Evolutionary conservation across 2,329 filamentous ascomycete species (phyloP), one percentile per base, ranked within the genome.

Genomic region (Cytospora paraplurivora): DNA sequence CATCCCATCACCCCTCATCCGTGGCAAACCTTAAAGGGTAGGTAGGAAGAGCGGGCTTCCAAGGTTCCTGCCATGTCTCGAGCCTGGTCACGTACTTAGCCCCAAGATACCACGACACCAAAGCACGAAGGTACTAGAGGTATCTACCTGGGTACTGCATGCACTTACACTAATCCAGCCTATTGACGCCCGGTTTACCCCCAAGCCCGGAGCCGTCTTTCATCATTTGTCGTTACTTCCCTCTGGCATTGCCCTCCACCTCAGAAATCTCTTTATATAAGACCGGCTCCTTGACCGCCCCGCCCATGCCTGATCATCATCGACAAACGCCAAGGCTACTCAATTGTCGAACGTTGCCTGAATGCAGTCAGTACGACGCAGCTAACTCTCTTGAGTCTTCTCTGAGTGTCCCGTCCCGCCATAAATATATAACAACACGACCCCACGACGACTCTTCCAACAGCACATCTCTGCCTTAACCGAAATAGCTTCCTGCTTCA

Each of bases 211-310:
- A 34, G 53, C 38, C 52, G 41, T 60, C 58, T 38, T 35, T 55
- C 34, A 61, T 54, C 51, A 64, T 54, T 44, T 55, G 32, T 38
- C 34, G 49, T 12, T 52, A 32, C 62, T 51, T 49, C 49, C 35
- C 19, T 60, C 49, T 58, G 19, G 37, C 52, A 37, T 50, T 54
- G 56, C 50, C 50, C 55, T 47, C 56, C 56, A 41, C 41, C 51
- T 55, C 57, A 34, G 34, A 33, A 27, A 7, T n/a, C 34, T 32
- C 19, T 55, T 51, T 47, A 38, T 64, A 64, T 53, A 60, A 62
- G 53, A 49, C 53, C 44, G 21, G 32, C 49, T 41, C 11, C 44
- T 19, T 32, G 59, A 65, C 59, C 63, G 63, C 63, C 59, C 49
- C 38, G 50, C 21, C 33, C 56, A 38, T 38, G 35, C 52, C 44